Conservation (phyloP, 2,329 filamentous ascomycete species). For the Hymenoscyphus occultus region DNA sequence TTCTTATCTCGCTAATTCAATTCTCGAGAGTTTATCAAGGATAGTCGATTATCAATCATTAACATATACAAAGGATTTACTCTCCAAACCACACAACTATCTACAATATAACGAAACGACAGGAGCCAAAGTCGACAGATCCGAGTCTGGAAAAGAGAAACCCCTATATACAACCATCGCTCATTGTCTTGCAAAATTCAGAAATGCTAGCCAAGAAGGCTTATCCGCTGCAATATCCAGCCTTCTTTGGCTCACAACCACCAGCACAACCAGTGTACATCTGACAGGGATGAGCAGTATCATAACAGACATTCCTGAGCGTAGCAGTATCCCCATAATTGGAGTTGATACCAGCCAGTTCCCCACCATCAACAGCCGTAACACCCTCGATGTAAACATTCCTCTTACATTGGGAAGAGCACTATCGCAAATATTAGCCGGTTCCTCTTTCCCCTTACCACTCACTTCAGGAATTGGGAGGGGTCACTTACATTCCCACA, state of each 20-base stretch:
- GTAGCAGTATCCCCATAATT: conserved; percentile 4
- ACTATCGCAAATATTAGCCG: neutral
- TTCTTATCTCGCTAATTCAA: no score
- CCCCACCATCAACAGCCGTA: neutral
- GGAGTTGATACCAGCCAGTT: neutral
- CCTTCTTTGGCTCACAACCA: neutral
- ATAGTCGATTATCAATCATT: neutral
- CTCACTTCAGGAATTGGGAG: neutral
- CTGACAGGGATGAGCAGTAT: neutral
- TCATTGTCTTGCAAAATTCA: neutral
- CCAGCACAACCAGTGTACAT: neutral
- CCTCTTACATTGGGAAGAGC: neutral
- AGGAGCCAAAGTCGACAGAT: neutral
- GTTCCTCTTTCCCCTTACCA: no score
- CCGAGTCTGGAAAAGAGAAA: neutral
- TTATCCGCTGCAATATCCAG: conserved; percentile 4
- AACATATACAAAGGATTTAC: neutral
- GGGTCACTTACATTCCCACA: neutral
- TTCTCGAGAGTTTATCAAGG: neutral
- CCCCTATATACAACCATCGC: neutral
- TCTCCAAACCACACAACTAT: neutral
- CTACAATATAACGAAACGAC: neutral
- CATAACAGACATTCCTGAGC: conserved; percentile 1
- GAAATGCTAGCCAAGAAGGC: neutral
- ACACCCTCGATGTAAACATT: neutral